Conservation (phyloP, 768 basidiomycete genomes). For the Trametes cingulata region DNA sequence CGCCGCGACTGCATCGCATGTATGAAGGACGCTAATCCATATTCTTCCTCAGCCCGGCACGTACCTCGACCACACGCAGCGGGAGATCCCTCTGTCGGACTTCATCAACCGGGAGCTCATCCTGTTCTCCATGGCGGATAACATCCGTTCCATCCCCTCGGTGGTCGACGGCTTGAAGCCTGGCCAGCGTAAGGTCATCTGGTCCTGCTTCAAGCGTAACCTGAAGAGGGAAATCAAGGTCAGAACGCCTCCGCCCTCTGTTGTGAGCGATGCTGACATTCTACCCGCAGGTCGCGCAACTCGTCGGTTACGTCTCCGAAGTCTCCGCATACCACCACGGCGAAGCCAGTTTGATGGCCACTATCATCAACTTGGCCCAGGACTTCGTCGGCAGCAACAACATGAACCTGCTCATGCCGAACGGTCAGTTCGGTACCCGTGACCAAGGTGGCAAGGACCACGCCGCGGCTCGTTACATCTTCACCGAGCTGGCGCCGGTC, state of each 20-base stretch:
- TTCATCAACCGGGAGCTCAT: conserved; percentile 99
- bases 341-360: conserved; percentile 80
- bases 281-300: conserved; percentile 74
- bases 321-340: conserved; percentile 97
- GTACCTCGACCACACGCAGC: conserved; percentile 84
- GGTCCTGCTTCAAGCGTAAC: conserved; percentile 95
- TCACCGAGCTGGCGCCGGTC: conserved; percentile 75
- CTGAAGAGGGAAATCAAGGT: conserved; percentile 92
- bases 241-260: background rate
- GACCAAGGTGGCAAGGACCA: conserved; percentile 94
- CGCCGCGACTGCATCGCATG: no score
- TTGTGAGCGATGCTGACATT: background rate
- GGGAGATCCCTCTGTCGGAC: conserved; percentile 85
- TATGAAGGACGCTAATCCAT: no score
- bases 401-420: conserved; percentile 81
- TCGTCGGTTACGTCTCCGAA: conserved; percentile 93
- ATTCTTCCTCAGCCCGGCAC: conserved; percentile 98
- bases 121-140: conserved; percentile 99
- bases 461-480: conserved; percentile 95
- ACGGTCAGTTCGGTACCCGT: conserved; percentile 96
- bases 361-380: conserved; percentile 94
- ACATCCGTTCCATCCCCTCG: conserved; percentile 96
- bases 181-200: conserved; percentile 95
- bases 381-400: conserved; percentile 96
- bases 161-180: conserved; percentile 94